phyloP scores from a whole-genome alignment of 345 rosid genomes.

The Eucalyptus erythrocorys region DNA sequence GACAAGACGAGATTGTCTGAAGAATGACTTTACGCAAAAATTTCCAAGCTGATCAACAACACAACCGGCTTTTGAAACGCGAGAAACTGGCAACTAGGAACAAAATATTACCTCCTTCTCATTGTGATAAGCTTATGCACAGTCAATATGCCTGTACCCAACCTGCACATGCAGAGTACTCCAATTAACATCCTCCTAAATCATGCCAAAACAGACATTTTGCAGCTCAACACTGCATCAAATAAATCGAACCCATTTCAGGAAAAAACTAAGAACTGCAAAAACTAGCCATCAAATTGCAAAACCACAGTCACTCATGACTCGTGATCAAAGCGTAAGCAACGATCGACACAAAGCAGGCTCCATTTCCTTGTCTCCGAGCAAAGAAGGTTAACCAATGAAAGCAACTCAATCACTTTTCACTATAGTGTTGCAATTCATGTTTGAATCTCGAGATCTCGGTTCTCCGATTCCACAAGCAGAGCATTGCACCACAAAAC shows the following conservation, averaged over 20 bases:
- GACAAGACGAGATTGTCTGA: neutral
- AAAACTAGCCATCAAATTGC: neutral
- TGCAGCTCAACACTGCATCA: neutral
- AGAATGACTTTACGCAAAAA: neutral
- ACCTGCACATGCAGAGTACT: conserved; percentile 16
- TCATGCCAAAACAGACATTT: neutral
- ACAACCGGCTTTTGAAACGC: neutral
- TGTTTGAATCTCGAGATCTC: neutral
- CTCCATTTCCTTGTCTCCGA: neutral
- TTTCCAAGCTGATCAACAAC: neutral
- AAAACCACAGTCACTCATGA: neutral
- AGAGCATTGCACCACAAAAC: neutral
- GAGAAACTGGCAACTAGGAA: neutral
- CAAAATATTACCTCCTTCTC: conserved; percentile 51
- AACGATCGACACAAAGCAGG: neutral
- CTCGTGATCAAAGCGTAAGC: neutral
- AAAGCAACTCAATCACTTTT: neutral
- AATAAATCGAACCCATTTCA: neutral
- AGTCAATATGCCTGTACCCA: conserved; percentile 81
- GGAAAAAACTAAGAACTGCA: neutral
- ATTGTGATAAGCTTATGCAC: conserved; percentile 60
- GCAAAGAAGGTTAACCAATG: neutral
- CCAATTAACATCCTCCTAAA: neutral
- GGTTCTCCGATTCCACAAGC: neutral
- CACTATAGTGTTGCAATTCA: neutral